phyloP scores from a whole-genome alignment of 176 grass and related monocot species.

The Carex cristatella region DNA sequence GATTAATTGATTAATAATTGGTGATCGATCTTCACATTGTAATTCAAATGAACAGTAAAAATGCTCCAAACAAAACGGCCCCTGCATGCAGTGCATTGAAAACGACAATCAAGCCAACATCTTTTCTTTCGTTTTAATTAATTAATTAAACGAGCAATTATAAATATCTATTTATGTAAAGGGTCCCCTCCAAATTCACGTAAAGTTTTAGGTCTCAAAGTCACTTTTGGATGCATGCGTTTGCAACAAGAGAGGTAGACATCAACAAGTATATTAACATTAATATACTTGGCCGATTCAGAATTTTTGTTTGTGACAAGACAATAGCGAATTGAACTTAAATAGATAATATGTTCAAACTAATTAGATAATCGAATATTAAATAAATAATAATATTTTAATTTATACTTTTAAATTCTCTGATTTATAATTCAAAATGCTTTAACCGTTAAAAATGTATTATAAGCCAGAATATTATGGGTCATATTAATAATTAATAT shows the following conservation, averaged over 20 bases:
- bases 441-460: too few relatives aligned
- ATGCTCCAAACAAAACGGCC: background rate
- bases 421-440: too few relatives aligned
- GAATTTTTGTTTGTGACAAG: too few relatives aligned
- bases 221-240: background rate
- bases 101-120: conserved; percentile 18
- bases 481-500: too few relatives aligned
- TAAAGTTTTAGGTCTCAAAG: background rate
- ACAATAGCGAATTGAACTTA: too few relatives aligned
- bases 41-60: background rate
- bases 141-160: background rate
- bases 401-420: too few relatives aligned
- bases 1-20: background rate
- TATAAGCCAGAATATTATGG: too few relatives aligned
- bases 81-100: background rate
- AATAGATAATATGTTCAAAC: too few relatives aligned
- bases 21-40: background rate
- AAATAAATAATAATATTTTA: too few relatives aligned
- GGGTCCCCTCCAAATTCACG: conserved; percentile 2
- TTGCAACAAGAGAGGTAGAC: background rate
- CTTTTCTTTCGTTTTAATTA: background rate
- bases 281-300: too few relatives aligned
- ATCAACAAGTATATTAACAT: too few relatives aligned
- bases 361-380: too few relatives aligned
- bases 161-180: background rate